Percentiles rank a stretch among this genome's conserved stretches.
Evolutionary conservation across 768 basidiomycete species (phyloP).

Genomic region (Leccinum sublutescens): DNA sequence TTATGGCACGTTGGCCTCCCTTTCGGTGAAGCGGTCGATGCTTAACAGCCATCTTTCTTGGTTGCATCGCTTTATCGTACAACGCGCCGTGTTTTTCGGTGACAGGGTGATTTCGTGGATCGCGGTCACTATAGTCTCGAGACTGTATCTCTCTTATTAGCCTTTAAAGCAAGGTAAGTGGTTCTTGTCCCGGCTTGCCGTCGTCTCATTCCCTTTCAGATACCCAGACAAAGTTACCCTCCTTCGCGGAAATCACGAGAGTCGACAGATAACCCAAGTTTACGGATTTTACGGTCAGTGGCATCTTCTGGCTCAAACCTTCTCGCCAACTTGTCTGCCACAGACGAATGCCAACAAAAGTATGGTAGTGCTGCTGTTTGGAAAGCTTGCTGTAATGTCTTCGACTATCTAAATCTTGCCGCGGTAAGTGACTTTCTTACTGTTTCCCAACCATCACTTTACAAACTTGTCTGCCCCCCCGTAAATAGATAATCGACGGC

Average conservation of each 20-base stretch:
- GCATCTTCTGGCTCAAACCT: not conserved
- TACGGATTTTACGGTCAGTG: slow-evolving; percentile 92
- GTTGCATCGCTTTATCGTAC: not conserved
- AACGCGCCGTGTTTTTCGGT: not conserved
- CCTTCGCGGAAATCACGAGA: slow-evolving; percentile 94
- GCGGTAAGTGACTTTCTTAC: slow-evolving; percentile 54
- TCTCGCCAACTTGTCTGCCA: not conserved
- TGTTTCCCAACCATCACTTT: not conserved
- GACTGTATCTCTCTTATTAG: slow-evolving; percentile 86
- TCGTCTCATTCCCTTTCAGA: slow-evolving; percentile 38
- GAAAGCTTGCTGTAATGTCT: slow-evolving; percentile 97
- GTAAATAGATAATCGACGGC: slow-evolving; percentile 84
- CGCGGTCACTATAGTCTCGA: slow-evolving; percentile 95
- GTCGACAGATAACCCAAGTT: slow-evolving; percentile 95
- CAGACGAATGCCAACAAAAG: slow-evolving; percentile 97
- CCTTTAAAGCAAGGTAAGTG: slow-evolving; percentile 80
- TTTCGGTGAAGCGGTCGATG: slow-evolving; percentile 21
- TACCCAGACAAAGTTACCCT: slow-evolving; percentile 93
- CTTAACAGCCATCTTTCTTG: slow-evolving; percentile 24
- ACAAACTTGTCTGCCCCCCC: not conserved
- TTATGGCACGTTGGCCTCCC: slow-evolving; percentile 78
- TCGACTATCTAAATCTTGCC: slow-evolving; percentile 93
- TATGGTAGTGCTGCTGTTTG: slow-evolving; percentile 94
- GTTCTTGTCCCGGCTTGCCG: not conserved
- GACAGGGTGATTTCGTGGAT: slow-evolving; percentile 95